Base-by-base conservation (phyloP, 257 asterid genomes). In the Ligustrum vulgare region DNA sequence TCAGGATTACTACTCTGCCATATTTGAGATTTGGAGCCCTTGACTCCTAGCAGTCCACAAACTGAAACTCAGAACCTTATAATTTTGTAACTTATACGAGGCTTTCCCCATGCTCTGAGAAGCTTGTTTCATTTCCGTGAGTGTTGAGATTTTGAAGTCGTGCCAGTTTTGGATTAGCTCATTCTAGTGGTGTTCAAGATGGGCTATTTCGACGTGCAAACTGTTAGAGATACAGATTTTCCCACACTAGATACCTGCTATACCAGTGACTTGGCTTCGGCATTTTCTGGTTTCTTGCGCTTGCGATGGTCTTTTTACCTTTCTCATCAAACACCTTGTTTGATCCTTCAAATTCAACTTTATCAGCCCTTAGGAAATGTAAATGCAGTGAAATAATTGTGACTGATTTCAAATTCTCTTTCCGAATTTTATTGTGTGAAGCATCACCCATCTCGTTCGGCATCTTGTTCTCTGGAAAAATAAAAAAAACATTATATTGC, bases 91-190 rank as follows among this genome's bases (percentile, higher is more conserved):
- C 33, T 25, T 51, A 8, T 34, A 39, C 70, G 34, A 60, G 33
- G 0, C 73, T 35, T 70, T 16, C 28, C 34, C 35, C 72, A 23
- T 47, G 37, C 43, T 72, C 32, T 68, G 32, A 13, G 31, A 63
- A 65, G 36, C 15, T 49, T 10, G 9, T 47, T 13, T 28, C 35
- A 31, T 47, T 69, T 34, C 13, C 12, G 11, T 77, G 45, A 13
- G 64, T 49, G 56, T 43, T 68, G 34, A 51, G 77, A 58, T 51
- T 37, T 69, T 28, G n/a, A 65, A 28, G 13, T 72, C 20, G 2
- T 33, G 54, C 62, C 60, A 23, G 39, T 25, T 73, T 35, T 34
- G 6, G 72, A 58, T 33, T 64, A 35, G 70, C 47, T 8, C 56
- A 39, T 64, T 31, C 8, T 56, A 32, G 63, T 67, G 23, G 25